Conservation (phyloP, 1,139 yeast genomes). For the Taphrina flavorubra region DNA sequence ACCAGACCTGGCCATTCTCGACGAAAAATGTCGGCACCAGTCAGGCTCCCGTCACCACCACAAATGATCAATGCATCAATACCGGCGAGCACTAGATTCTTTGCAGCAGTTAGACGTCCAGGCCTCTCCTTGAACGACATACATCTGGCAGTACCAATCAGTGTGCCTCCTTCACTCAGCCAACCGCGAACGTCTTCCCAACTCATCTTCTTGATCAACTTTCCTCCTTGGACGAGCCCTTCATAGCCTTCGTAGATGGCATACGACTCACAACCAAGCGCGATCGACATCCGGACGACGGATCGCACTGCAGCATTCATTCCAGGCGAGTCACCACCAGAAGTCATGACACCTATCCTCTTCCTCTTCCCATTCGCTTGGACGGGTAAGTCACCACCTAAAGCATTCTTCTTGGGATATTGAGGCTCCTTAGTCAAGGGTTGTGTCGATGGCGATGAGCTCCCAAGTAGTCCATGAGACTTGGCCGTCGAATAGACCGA, state of each 20-base stretch:
- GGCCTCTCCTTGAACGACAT: constrained; percentile 78
- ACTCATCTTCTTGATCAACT: constrained; percentile 73
- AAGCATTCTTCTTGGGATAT: constrained; percentile 7
- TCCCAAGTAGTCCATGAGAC: constrained; percentile 6
- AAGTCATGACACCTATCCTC: constrained; percentile 92
- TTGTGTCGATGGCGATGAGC: not conserved
- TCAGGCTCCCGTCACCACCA: constrained; percentile 98
- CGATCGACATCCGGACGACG: constrained; percentile 87
- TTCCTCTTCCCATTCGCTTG: constrained; percentile 50
- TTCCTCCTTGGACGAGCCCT: constrained; percentile 78
- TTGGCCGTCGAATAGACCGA: constrained; percentile 36
- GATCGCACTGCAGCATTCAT: constrained; percentile 97
- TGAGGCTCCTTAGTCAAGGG: constrained; percentile 6
- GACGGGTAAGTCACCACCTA: constrained; percentile 33
- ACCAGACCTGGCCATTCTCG: constrained; percentile 90
- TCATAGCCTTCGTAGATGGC: constrained; percentile 95
- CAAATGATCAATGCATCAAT: constrained; percentile 96
- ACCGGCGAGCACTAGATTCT: constrained; percentile 82
- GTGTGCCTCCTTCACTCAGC: constrained; percentile 86
- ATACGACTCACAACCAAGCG: constrained; percentile 88
- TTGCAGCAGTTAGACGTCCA: constrained; percentile 83
- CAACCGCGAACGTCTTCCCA: constrained; percentile 97
- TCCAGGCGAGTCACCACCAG: constrained; percentile 99
- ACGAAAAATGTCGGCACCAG: constrained; percentile 95
- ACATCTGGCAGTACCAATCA: constrained; percentile 95